A percentile compares a stretch with the other conserved stretches of the same genome.
Evolutionary conservation across 1,284 basidiomycete species (phyloP).

Genomic region (Dichomitus squalens): DNA sequence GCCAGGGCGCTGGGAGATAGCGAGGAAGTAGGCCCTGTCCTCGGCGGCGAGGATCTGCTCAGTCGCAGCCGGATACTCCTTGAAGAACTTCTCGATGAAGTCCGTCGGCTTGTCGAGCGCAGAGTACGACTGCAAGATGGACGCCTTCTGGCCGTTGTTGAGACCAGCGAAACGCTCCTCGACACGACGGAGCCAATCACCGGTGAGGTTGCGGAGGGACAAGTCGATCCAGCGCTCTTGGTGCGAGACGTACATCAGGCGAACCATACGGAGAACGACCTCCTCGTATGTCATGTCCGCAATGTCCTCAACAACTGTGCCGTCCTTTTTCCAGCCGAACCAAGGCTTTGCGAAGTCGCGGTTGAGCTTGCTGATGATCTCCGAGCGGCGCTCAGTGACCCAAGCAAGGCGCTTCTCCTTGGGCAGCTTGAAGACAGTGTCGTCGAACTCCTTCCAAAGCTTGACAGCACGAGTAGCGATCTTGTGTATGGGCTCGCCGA

Average conservation of each 20-base stretch:
- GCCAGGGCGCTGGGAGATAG: slow-evolving; percentile 91
- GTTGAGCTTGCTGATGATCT: slow-evolving; percentile 92
- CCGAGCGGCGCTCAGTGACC: slow-evolving; percentile 86
- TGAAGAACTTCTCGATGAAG: slow-evolving; percentile 86
- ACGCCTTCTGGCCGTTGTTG: slow-evolving; percentile 79
- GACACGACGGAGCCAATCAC: slow-evolving; percentile 95
- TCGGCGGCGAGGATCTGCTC: slow-evolving; percentile 92
- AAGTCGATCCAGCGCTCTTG: slow-evolving; percentile 94
- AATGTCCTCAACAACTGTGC: slow-evolving; percentile 81
- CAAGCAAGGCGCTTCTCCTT: slow-evolving; percentile 93
- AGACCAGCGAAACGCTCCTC: slow-evolving; percentile 98
- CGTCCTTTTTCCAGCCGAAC: slow-evolving; percentile 96
- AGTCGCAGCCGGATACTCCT: slow-evolving; percentile 80
- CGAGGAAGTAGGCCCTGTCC: slow-evolving; percentile 94
- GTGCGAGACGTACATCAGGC: slow-evolving; percentile 92
- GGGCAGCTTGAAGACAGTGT: slow-evolving; percentile 91
- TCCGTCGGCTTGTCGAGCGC: slow-evolving; percentile 82
- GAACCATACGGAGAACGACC: slow-evolving; percentile 87
- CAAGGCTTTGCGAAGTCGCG: slow-evolving; percentile 95
- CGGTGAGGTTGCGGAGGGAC: slow-evolving; percentile 93
- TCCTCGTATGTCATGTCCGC: slow-evolving; percentile 99
- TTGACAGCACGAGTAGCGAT: slow-evolving; percentile 96
- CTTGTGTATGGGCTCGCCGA: slow-evolving; percentile 99
- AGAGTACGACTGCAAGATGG: slow-evolving; percentile 88
- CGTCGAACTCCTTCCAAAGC: slow-evolving; percentile 98